These are phyloP conservation scores for Peronosclerospora sorghi DNA, from an alignment of 352 stramenopile species.

Conservation along the genomic window DNA sequence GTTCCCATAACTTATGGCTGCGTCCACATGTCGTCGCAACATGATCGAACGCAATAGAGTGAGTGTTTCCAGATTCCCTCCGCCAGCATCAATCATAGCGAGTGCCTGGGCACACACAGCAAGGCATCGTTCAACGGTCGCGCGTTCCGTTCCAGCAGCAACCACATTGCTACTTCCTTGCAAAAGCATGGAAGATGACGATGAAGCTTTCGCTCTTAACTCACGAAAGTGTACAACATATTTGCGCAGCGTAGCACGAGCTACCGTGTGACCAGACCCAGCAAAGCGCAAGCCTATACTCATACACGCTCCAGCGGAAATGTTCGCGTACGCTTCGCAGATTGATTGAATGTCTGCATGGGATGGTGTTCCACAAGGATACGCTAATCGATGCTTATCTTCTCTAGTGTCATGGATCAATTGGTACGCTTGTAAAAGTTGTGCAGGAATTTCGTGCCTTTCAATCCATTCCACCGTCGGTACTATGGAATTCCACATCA, in stretches of 20 bases:
- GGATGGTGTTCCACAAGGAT: constrained; percentile 11
- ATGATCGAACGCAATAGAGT: constrained; percentile 84
- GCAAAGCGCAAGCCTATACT: constrained; percentile 92
- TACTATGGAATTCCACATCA: constrained; percentile 92
- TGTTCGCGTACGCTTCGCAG: constrained; percentile 91
- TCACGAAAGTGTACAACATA: constrained; percentile 73
- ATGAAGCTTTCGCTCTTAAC: constrained; percentile 34
- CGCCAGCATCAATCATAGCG: constrained; percentile 93
- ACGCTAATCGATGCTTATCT: constrained; percentile 3
- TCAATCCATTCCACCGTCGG: constrained; percentile 88
- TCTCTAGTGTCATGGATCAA: constrained; percentile 6
- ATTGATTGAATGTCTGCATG: constrained; percentile 82
- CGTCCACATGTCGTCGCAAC: constrained; percentile 62
- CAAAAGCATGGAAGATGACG: constrained; percentile 19
- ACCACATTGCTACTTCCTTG: constrained; percentile 33
- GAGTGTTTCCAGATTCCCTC: constrained; percentile 90
- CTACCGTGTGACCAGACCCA: constrained; percentile 59
- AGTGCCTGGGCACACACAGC: constrained; percentile 85
- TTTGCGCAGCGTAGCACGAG: constrained; percentile 46
- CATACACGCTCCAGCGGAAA: constrained; percentile 91
- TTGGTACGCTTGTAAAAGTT: constrained; percentile 43
- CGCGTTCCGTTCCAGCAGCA: constrained; percentile 55
- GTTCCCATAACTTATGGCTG: constrained; percentile 88
- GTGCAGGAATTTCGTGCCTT: constrained; percentile 37
- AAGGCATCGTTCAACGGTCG: constrained; percentile 91